Percentiles rank a stretch among this genome's conserved stretches.
Conservation (phyloP, 257 asterid genomes). For the Ehretia macrophylla region DNA sequence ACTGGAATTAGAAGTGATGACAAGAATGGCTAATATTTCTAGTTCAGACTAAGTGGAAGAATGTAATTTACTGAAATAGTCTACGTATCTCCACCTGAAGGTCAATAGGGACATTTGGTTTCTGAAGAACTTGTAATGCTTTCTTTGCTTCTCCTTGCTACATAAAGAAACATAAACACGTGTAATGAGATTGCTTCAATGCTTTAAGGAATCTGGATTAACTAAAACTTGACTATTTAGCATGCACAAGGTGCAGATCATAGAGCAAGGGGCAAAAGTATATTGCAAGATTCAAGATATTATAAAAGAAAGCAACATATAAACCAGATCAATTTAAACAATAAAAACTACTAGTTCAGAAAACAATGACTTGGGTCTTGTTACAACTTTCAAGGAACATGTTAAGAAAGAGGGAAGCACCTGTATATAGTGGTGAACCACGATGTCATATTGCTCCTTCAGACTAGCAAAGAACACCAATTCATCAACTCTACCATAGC, state of each 20-base stretch:
- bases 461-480: slow-evolving; percentile 94
- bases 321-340: neutral
- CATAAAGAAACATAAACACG: slow-evolving; percentile 13
- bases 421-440: slow-evolving; percentile 95
- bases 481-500: slow-evolving; percentile 97
- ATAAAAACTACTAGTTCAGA: too few species aligned
- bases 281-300: neutral
- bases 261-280: neutral
- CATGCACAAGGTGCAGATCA: too few species aligned
- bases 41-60: neutral
- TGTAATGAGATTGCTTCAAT: neutral
- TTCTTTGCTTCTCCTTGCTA: slow-evolving; percentile 98
- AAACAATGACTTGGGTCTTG: neutral
- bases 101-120: slow-evolving; percentile 77
- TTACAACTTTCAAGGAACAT: neutral
- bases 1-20: too few species aligned
- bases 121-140: slow-evolving; percentile 96
- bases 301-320: neutral
- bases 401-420: slow-evolving; percentile 28
- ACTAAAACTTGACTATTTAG: neutral
- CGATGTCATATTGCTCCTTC: slow-evolving; percentile 89
- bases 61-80: neutral
- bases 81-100: slow-evolving; percentile 60
- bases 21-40: neutral
- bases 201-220: neutral